Evolutionary conservation across 768 basidiomycete species (phyloP).

Genomic region (Psilocybe subaeruginosa): DNA sequence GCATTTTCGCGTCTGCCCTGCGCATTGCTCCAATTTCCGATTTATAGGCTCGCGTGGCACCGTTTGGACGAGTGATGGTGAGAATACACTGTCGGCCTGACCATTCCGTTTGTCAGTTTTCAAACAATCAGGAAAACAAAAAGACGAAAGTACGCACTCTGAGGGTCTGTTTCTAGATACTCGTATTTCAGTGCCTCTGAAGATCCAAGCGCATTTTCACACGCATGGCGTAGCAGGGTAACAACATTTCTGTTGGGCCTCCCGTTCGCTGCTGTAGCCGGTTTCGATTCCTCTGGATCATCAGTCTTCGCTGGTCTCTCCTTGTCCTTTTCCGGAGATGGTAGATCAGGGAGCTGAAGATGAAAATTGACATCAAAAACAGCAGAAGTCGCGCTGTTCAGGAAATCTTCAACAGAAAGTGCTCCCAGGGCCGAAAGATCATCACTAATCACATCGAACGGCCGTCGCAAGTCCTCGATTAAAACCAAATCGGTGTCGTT

Average conservation of each 20-base stretch:
- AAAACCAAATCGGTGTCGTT: slow-evolving; percentile 20
- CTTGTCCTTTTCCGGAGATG: slow-evolving; percentile 17
- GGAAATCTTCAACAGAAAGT: slow-evolving; percentile 30
- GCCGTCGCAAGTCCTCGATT: slow-evolving; percentile 21
- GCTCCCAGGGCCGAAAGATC: slow-evolving; percentile 28
- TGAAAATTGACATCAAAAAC: slow-evolving; percentile 23
- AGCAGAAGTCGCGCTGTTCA: slow-evolving; percentile 21
- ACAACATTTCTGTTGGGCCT: slow-evolving; percentile 22
- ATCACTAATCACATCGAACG: slow-evolving; percentile 26
- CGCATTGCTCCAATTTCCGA: slow-evolving; percentile 47
- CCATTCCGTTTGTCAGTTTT: not conserved
- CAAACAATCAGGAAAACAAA: not conserved
- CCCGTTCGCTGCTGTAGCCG: not conserved
- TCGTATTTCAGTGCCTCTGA: slow-evolving; percentile 48
- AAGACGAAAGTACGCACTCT: slow-evolving; percentile 31
- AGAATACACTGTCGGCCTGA: slow-evolving; percentile 64
- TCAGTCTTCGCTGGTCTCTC: slow-evolving; percentile 11
- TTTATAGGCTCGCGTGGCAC: slow-evolving; percentile 52
- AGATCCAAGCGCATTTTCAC: slow-evolving; percentile 44
- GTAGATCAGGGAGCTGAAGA: slow-evolving; percentile 21
- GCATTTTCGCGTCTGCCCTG: slow-evolving; percentile 56
- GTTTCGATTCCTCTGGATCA: slow-evolving; percentile 11
- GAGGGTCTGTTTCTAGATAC: slow-evolving; percentile 42
- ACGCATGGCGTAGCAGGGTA: slow-evolving; percentile 42
- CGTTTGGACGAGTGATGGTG: slow-evolving; percentile 60